Conservation (phyloP, 176 grass and related monocot species). For the Eragrostis nindensis region DNA sequence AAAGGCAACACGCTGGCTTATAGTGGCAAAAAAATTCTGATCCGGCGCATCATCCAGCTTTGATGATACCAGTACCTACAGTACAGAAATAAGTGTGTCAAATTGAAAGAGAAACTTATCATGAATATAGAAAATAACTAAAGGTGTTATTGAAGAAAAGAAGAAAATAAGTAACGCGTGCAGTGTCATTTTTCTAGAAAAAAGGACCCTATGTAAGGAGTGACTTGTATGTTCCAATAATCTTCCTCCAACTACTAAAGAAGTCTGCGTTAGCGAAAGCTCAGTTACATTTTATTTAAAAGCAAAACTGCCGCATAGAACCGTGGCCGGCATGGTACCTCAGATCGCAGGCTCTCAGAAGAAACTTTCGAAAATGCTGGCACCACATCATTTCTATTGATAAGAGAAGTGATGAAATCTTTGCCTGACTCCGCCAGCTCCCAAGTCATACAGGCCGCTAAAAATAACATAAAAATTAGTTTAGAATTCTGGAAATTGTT, state of each 20-base stretch:
- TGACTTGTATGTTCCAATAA: background rate
- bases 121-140: background rate
- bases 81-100: slow-evolving; percentile 15
- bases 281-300: background rate
- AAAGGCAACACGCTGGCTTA: slow-evolving; percentile 59
- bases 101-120: background rate
- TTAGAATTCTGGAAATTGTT: slow-evolving; percentile 22
- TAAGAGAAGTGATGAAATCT: slow-evolving; percentile 78
- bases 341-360: slow-evolving; percentile 59
- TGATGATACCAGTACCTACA: slow-evolving; percentile 77
- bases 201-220: background rate
- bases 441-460: slow-evolving; percentile 92
- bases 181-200: background rate
- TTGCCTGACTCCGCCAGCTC: slow-evolving; percentile 80
- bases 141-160: no score
- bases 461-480: slow-evolving; percentile 40
- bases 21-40: slow-evolving; percentile 51
- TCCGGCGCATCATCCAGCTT: slow-evolving; percentile 70
- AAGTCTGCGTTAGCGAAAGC: background rate
- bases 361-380: slow-evolving; percentile 80
- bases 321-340: slow-evolving; percentile 49
- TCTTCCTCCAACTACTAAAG: slow-evolving; percentile 25
- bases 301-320: background rate
- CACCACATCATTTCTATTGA: slow-evolving; percentile 87
- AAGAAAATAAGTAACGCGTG: background rate